Percentiles rank a stretch among this genome's conserved stretches.
Evolutionary conservation across 2,329 filamentous ascomycete species (phyloP).

Genomic region (Elsinoe perseae): DNA sequence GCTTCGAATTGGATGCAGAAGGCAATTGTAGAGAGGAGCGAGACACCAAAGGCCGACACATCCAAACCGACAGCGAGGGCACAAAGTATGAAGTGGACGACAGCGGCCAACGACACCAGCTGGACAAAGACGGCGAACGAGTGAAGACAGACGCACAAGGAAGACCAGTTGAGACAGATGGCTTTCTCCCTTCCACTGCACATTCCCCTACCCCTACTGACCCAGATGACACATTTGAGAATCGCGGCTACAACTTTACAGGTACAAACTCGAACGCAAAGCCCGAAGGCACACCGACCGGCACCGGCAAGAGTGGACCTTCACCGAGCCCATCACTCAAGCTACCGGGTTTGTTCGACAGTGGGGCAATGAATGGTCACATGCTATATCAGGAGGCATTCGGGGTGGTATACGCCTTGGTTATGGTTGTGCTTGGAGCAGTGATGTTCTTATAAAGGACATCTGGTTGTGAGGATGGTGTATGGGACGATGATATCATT

Average conservation of each 20-base stretch:
- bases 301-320: constrained; percentile 1
- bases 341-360: constrained; percentile 6
- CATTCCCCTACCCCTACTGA: neutral
- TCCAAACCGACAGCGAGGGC: neutral
- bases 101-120: neutral
- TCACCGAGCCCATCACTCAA: neutral
- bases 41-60: neutral
- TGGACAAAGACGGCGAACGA: neutral
- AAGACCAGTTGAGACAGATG: neutral
- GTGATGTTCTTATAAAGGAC: constrained; percentile 5
- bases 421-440: constrained; percentile 8
- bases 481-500: neutral
- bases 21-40: neutral
- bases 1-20: neutral
- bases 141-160: neutral
- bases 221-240: neutral
- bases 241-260: neutral
- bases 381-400: constrained; percentile 2
- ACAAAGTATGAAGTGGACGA: neutral
- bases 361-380: constrained; percentile 4
- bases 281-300: neutral
- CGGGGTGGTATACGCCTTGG: constrained; percentile 1
- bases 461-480: neutral
- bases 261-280: neutral
- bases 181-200: neutral